Evolutionary conservation across 441 rosid species (phyloP), one percentile per base, ranked within the genome.

Genomic region (Biscutella auriculata): DNA sequence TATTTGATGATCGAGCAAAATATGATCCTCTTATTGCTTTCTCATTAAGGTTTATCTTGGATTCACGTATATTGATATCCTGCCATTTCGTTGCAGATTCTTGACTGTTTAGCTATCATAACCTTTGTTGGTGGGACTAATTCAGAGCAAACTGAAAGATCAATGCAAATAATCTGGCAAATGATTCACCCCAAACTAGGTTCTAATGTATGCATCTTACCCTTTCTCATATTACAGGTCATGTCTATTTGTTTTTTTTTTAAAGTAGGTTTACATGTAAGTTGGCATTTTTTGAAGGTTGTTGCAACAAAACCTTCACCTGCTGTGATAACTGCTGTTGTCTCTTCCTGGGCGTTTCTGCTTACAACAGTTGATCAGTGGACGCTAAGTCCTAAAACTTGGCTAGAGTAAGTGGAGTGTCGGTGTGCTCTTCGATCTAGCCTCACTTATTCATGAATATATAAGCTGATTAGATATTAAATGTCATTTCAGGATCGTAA

Each of bases 91-190:
- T 47, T 70, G 28, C 53, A 93, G 97, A 63, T 87, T 29, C 37
- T 90, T 71, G 90, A 85, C 67, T 84, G 96, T 70, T 66, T 94
- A 81, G 96, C 96, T 15, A 36, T 90, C 32, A 65, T 80, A 60
- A 87, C 92, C 21, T 87, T 90, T 71, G 88, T 85, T 71, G 88
- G 97, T 36, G 92, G 81, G 12, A 65, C 69, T 65, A 77, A 75
- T 68, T 78, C 86, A 17, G 92, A 74, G 16, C 84, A 84, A 63
- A 90, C 87, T 3, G 92, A 90, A 58, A 79, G 41, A 65, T 73
- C 96, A 13, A 87, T 90, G 97, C 80, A 82, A 70, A 77, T 84
- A 35, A 82, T 87, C 77, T 94, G 99, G 97, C 96, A 90, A 62
- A 43, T 87, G 75, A 82, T 88, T 68, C 89, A 77, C 47, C 97